Evolutionary conservation across 345 rosid species (phyloP).

Genomic region (Rhodamnia rubescens): DNA sequence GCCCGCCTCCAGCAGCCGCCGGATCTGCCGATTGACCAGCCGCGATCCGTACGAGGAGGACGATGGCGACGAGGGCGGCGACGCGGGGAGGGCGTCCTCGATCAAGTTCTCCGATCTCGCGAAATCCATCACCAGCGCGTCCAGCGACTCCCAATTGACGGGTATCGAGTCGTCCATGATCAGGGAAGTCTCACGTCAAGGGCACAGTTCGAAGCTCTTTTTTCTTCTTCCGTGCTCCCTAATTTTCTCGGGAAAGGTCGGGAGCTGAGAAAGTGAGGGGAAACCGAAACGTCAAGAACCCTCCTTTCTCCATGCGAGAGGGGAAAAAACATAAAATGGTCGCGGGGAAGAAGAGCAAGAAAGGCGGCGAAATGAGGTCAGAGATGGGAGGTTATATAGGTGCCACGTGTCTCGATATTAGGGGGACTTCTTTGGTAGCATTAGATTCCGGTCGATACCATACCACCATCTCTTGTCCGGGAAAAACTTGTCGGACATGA

Average conservation of each 20-base stretch:
- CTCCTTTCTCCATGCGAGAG: background rate
- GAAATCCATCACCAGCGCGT: conserved; percentile 68
- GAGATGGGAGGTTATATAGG: conserved; percentile 6
- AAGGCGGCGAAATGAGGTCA: conserved; percentile 5
- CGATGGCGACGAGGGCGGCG: conserved; percentile 19
- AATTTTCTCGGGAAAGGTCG: background rate
- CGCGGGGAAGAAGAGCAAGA: conserved; percentile 13
- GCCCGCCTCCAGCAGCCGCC: conserved; percentile 61
- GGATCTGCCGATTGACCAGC: conserved; percentile 68
- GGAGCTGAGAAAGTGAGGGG: background rate
- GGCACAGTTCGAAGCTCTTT: no score
- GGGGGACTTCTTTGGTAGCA: no score
- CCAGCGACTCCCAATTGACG: conserved; percentile 92
- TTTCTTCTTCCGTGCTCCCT: no score
- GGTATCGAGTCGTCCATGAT: conserved; percentile 26
- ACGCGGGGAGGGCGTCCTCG: conserved; percentile 20
- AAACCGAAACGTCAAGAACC: background rate
- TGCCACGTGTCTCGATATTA: conserved; percentile 17
- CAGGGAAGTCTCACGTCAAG: no score
- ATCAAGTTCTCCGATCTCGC: conserved; percentile 75
- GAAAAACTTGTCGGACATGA: background rate
- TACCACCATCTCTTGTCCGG: background rate
- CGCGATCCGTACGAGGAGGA: conserved; percentile 60
- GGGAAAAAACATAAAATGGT: background rate
- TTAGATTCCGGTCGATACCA: no score